A percentile compares a stretch with the other conserved stretches of the same genome.
These are phyloP conservation scores for Volvox carteri DNA, from an alignment of 163 green algal genomes.

Conservation along the genomic window DNA sequence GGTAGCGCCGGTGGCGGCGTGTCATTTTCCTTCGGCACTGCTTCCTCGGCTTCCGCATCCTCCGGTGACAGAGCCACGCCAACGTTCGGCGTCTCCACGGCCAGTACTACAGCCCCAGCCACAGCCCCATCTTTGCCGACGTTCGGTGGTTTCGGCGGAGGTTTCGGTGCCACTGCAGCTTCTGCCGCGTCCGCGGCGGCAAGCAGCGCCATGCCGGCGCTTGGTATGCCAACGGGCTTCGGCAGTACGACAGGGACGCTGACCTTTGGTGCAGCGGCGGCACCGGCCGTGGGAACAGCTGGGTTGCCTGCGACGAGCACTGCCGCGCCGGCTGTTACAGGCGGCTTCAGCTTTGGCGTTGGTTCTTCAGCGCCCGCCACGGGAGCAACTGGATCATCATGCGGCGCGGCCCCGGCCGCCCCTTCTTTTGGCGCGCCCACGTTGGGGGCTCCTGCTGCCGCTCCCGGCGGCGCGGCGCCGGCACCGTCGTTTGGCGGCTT, in stretches of 20 bases:
- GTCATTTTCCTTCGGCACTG: neutral
- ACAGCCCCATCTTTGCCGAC: neutral
- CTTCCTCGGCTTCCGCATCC: neutral
- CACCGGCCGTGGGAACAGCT: neutral
- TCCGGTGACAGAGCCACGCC: neutral
- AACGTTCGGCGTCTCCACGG: neutral
- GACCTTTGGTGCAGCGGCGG: neutral
- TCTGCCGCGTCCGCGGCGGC: neutral
- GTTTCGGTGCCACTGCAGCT: neutral
- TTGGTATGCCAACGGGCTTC: neutral
- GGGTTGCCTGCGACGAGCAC: neutral
- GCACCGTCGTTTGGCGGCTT: slow-evolving; percentile 5
- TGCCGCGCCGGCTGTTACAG: neutral
- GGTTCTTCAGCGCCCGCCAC: neutral
- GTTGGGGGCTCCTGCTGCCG: neutral
- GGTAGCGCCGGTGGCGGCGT: neutral
- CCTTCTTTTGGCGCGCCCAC: neutral
- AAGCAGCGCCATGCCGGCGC: neutral
- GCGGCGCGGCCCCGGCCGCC: neutral
- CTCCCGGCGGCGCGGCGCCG: neutral
- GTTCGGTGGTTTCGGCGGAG: neutral
- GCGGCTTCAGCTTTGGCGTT: slow-evolving; percentile 9
- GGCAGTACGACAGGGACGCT: neutral
- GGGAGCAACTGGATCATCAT: neutral
- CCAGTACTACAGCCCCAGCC: neutral